Evolutionary conservation across 495 filamentous ascomycete genomes (phyloP).

Genomic region (Barbatosphaeria neglecta): DNA sequence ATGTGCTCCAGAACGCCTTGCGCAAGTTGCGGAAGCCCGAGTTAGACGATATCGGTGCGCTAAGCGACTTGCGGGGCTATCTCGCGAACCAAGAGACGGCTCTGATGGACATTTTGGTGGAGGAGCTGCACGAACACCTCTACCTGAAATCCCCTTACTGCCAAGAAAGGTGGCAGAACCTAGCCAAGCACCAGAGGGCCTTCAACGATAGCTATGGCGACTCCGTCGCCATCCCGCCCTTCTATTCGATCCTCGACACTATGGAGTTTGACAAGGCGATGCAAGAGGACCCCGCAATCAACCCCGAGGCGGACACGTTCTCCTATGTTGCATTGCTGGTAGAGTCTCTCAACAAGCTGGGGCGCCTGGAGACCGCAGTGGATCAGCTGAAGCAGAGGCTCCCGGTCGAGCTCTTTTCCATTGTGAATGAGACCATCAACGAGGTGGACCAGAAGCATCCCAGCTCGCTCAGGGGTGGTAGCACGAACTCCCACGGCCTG

Average conservation of each 20-base stretch:
- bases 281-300: slow-evolving; percentile 76
- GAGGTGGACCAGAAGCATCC: slow-evolving; percentile 90
- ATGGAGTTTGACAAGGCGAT: slow-evolving; percentile 57
- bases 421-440: slow-evolving; percentile 88
- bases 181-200: slow-evolving; percentile 40
- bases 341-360: slow-evolving; percentile 80
- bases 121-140: slow-evolving; percentile 93
- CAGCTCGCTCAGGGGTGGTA: slow-evolving; percentile 46
- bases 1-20: slow-evolving; percentile 78
- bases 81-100: slow-evolving; percentile 85
- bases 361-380: slow-evolving; percentile 70
- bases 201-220: slow-evolving; percentile 35
- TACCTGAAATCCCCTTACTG: slow-evolving; percentile 97
- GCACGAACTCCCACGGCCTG: slow-evolving; percentile 45
- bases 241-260: slow-evolving; percentile 70
- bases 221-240: slow-evolving; percentile 33
- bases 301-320: slow-evolving; percentile 90
- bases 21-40: slow-evolving; percentile 73
- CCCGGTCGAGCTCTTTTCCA: slow-evolving; percentile 83
- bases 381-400: slow-evolving; percentile 85
- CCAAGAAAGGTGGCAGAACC: slow-evolving; percentile 81
- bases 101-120: slow-evolving; percentile 85
- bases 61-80: slow-evolving; percentile 77
- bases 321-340: slow-evolving; percentile 81
- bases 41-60: slow-evolving; percentile 80